Evolutionary conservation across 73 alveolate species (phyloP).

Genomic region (Uronychia binucleata): DNA sequence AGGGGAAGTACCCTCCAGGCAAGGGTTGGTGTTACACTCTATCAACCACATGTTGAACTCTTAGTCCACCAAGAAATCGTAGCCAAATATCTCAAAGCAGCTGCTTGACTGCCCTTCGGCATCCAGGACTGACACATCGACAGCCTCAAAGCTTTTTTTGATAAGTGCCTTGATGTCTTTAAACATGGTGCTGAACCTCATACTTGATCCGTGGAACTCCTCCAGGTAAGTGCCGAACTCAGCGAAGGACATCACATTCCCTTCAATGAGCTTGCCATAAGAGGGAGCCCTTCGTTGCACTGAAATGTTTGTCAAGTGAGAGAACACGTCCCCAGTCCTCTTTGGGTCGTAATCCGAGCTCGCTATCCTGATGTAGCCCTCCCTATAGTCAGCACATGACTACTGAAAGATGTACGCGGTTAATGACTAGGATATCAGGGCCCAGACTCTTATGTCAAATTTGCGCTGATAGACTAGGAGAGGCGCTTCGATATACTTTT

Average conservation of each 20-base stretch:
- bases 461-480: slow-evolving; percentile 60
- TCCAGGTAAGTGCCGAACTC: slow-evolving; percentile 55
- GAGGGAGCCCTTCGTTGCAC: slow-evolving; percentile 70
- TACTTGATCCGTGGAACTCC: neutral
- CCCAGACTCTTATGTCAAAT: slow-evolving; percentile 85
- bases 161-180: neutral
- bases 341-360: slow-evolving; percentile 48
- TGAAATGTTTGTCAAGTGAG: slow-evolving; percentile 78
- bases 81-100: slow-evolving; percentile 33
- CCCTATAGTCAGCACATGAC: slow-evolving; percentile 20
- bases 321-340: slow-evolving; percentile 50
- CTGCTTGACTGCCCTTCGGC: neutral
- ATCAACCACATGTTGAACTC: slow-evolving; percentile 11
- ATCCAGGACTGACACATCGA: neutral
- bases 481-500: slow-evolving; percentile 76
- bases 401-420: slow-evolving; percentile 56
- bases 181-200: neutral
- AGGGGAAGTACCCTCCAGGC: slow-evolving; percentile 28
- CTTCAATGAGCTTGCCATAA: slow-evolving; percentile 68
- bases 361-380: slow-evolving; percentile 76
- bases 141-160: neutral
- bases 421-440: slow-evolving; percentile 44
- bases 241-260: slow-evolving; percentile 73
- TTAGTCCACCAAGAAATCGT: slow-evolving; percentile 36
- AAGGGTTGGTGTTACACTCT: slow-evolving; percentile 41